Evolutionary conservation across 176 grass and related monocot species (phyloP), one percentile per base, ranked within the genome.

Genomic region (Carex parvula): DNA sequence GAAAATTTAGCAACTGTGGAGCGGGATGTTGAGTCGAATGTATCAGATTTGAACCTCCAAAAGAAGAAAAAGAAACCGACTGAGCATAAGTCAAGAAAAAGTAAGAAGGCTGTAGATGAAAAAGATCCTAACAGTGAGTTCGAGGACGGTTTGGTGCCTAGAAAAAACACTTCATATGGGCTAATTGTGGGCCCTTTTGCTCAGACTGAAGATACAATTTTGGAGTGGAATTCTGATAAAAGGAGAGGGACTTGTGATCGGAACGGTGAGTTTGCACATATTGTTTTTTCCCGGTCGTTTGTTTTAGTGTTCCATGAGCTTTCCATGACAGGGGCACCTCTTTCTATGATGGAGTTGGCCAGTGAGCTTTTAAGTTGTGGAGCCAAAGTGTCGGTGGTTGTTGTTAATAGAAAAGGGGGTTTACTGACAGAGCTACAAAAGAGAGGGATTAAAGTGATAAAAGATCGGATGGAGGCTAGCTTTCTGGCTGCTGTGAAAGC

Each of bases 301-400:
- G 81, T 90, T 37, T 87, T 90, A 83, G 64, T 90, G 39, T 81
- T 90, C 79, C 88, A 90, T 68, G 88, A 90, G 41, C 88, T 90
- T 60, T 90, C 88, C 16, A 90, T 90, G 81, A 90, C 88, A 0
- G 88, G 88, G 71, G 88, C 88, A 6, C 88, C 88, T 20, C 48
- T 90, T 75, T 87, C 88, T 3, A 90, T 90, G 88, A 87, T 90
- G 85, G 88, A 90, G 83, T 64, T 90, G 81, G 88, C 85, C 26
- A 84, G 84, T 21, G 88, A 90, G 63, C 57, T 90, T 14, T 29
- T 90, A 62, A 87, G 85, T 42, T 90, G 88, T 44, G 88, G 88
- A 3, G 88, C 81, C 42, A 79, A 9, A 24, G 88, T 90, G 17
- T 90, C 85, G 16, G 88, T 70, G 11, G 81, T 90, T 0, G 64